phyloP scores from a whole-genome alignment of 108 stramenopile species.

The Schizochytrium sp. region DNA sequence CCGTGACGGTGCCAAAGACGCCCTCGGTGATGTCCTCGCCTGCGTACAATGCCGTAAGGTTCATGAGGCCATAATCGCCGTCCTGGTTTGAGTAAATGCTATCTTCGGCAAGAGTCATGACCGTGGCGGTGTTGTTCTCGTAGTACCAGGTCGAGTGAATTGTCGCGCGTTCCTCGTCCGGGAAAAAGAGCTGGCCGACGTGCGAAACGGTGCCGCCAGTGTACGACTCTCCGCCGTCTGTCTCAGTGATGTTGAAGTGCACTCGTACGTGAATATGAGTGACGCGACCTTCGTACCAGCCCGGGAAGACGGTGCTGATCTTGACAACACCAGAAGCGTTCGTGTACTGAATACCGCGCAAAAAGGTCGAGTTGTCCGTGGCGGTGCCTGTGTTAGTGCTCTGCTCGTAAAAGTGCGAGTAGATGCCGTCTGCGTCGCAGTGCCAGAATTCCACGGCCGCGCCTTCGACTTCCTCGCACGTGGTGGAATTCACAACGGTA shows the following conservation, averaged over 20 bases:
- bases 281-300: background rate
- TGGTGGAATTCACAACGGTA: background rate
- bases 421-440: background rate
- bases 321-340: background rate
- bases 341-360: background rate
- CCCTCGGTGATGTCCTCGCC: background rate
- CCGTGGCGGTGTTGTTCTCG: background rate
- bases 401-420: background rate
- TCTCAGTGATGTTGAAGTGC: background rate
- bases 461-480: background rate
- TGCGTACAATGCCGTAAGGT: background rate
- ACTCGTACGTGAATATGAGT: background rate
- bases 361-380: background rate
- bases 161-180: background rate
- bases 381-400: background rate
- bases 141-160: background rate
- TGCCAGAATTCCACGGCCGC: constrained; percentile 1
- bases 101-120: background rate
- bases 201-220: background rate
- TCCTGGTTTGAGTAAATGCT: background rate
- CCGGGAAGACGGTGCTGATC: background rate
- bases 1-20: background rate
- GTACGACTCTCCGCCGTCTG: background rate
- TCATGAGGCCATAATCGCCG: background rate
- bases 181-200: background rate